These are phyloP conservation scores for Plasmodium coatneyi DNA, from an alignment of 169 alveolate genomes.

Conservation along the genomic window DNA sequence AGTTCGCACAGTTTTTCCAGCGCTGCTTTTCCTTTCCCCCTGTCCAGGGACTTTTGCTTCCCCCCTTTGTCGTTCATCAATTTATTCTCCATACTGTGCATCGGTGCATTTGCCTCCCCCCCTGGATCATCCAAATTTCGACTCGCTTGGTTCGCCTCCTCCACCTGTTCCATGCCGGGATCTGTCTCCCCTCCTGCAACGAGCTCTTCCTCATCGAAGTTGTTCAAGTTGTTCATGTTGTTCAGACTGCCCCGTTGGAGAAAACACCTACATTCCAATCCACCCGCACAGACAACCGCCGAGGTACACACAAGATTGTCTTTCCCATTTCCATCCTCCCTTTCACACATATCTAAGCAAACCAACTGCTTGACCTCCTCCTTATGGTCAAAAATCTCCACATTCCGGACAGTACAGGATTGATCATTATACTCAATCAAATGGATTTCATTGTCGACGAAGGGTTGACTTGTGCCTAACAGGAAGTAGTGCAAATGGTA, in stretches of 20 bases:
- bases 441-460: slow-evolving; percentile 53
- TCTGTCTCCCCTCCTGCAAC: not conserved
- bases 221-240: slow-evolving; percentile 16
- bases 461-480: slow-evolving; percentile 47
- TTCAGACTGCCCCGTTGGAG: slow-evolving; percentile 18
- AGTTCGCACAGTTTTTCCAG: slow-evolving; percentile 31
- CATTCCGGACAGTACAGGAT: slow-evolving; percentile 16
- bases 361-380: slow-evolving; percentile 46
- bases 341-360: slow-evolving; percentile 47
- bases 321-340: slow-evolving; percentile 5
- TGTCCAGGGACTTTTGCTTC: not conserved
- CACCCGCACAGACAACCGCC: not conserved
- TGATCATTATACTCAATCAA: slow-evolving; percentile 66
- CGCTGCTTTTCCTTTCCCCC: not conserved
- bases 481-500: slow-evolving; percentile 64
- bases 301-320: slow-evolving; percentile 37
- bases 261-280: slow-evolving; percentile 17
- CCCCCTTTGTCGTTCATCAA: not conserved
- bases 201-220: slow-evolving; percentile 13
- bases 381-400: slow-evolving; percentile 27
- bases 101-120: not conserved
- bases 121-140: not conserved
- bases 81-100: not conserved
- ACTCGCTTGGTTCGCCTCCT: not conserved
- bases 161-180: not conserved